Base-by-base conservation (phyloP, 805 yeast species). In the Pichia thaimueangensis region DNA sequence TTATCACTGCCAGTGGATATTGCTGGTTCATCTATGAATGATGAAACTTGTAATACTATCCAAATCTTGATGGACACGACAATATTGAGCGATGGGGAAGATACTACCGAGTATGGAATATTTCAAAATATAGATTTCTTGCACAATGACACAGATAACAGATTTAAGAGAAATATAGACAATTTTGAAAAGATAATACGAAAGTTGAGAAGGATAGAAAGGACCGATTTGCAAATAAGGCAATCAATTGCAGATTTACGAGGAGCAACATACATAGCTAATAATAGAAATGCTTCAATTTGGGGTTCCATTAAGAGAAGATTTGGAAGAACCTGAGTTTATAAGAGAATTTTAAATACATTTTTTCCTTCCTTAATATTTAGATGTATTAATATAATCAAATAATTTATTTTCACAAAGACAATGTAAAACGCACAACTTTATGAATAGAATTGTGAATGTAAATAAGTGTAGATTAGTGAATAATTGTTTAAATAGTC, bases 241-340 rank as follows among this genome's bases (percentile, higher is more conserved):
- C 41, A 42, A 28, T 42, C 45, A 5, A 37, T 42, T 11, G 38
- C 42, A 1, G 45, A 42, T 27, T 42, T 42, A 16, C 19, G 41
- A 25, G 13, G 13, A n/a, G 30, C 24, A 6, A 20, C n/a, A 13
- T 5, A 15, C 5, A 1, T 27, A 8, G 3, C 16, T 1, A 20
- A n/a, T 19, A 10, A 34, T 17, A 16, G 33, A 7, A 4, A 34
- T 28, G 16, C 11, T 4, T 24, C 39, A 9, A 3, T 40, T 17
- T 40, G 43, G 43, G 21, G n/a, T 12, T 9, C 22, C n/a, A 5
- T 39, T 11, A 39, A 32, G 16, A 25, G 20, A 9, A 39, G 22
- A n/a, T 33, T 39, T n/a, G n/a, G 23, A 2, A 39, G 31, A 13
- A 17, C n/a, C n/a, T n/a, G 17, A 31, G n/a, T n/a, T n/a, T n/a